Percentiles rank a stretch among this genome's conserved stretches.
Evolutionary conservation across 768 basidiomycete genomes (phyloP).

Genomic region (Tubosaeta sp.): DNA sequence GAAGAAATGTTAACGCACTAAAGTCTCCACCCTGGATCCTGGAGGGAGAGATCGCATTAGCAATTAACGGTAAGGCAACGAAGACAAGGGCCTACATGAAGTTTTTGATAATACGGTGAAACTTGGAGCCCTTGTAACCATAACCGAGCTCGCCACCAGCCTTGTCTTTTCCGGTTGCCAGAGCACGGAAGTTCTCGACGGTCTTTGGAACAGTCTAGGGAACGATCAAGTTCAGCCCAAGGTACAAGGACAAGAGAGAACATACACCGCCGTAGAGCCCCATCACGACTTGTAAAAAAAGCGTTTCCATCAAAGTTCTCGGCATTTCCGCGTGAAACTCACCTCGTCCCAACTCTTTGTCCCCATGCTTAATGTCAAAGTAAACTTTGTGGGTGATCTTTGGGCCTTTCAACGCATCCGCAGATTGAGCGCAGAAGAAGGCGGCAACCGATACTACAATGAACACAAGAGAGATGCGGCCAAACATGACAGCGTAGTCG

Average conservation of each 20-base stretch:
- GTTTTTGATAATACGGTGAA: slow-evolving; percentile 94
- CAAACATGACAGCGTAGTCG: slow-evolving; percentile 41
- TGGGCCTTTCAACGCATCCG: slow-evolving; percentile 81
- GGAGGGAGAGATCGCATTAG: background rate
- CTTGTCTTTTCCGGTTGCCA: slow-evolving; percentile 79
- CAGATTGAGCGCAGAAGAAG: slow-evolving; percentile 67
- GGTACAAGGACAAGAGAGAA: slow-evolving; percentile 5
- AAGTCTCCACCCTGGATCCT: slow-evolving; percentile 99
- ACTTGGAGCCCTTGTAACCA: slow-evolving; percentile 93
- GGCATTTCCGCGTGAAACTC: slow-evolving; percentile 20
- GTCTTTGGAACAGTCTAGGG: slow-evolving; percentile 90
- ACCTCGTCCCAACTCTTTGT: slow-evolving; percentile 80
- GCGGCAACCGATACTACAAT: slow-evolving; percentile 61
- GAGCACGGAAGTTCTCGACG: slow-evolving; percentile 94
- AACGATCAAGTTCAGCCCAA: background rate
- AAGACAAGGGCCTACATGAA: slow-evolving; percentile 62
- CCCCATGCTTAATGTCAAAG: slow-evolving; percentile 94
- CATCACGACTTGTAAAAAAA: slow-evolving; percentile 55
- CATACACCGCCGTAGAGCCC: slow-evolving; percentile 88
- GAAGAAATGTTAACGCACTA: slow-evolving; percentile 49
- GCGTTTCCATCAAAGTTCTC: slow-evolving; percentile 1
- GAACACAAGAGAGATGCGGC: slow-evolving; percentile 58
- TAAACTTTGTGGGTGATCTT: slow-evolving; percentile 90
- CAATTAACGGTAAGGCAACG: background rate
- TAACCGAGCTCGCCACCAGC: slow-evolving; percentile 62